Conservation (phyloP, 2,329 filamentous ascomycete species). For the Botrytis tulipae region DNA sequence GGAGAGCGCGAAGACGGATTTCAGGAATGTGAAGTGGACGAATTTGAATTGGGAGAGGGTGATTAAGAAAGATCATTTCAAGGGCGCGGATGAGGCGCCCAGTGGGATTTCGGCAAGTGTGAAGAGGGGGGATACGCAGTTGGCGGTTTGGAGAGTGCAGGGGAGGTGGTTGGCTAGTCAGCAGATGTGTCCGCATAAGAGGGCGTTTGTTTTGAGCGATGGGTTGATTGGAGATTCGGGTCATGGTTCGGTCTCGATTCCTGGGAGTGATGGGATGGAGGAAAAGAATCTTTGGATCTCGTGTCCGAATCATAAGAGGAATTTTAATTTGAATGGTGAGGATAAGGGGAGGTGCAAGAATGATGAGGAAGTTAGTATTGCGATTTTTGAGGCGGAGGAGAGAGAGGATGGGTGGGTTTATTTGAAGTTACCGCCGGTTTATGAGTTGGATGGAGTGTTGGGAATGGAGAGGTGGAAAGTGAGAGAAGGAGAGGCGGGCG, state of each 20-base stretch:
- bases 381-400: constrained; percentile 76
- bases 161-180: constrained; percentile 82
- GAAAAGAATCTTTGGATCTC: constrained; percentile 73
- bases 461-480: constrained; percentile 79
- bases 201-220: constrained; percentile 84
- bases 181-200: constrained; percentile 94
- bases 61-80: constrained; percentile 68
- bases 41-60: constrained; percentile 76
- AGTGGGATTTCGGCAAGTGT: constrained; percentile 74
- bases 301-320: constrained; percentile 87
- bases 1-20: constrained; percentile 66
- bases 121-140: constrained; percentile 84
- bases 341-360: constrained; percentile 70
- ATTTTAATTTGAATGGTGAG: constrained; percentile 71
- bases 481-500: constrained; percentile 62
- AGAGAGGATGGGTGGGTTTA: constrained; percentile 76
- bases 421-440: constrained; percentile 73
- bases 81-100: constrained; percentile 57
- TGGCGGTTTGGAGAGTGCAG: constrained; percentile 80
- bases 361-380: constrained; percentile 73
- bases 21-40: constrained; percentile 66
- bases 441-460: constrained; percentile 75
- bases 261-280: neutral
- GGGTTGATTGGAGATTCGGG: constrained; percentile 65
- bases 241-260: neutral